Conservation (phyloP, 2,329 filamentous ascomycete genomes). For the Madurella fahalii region DNA sequence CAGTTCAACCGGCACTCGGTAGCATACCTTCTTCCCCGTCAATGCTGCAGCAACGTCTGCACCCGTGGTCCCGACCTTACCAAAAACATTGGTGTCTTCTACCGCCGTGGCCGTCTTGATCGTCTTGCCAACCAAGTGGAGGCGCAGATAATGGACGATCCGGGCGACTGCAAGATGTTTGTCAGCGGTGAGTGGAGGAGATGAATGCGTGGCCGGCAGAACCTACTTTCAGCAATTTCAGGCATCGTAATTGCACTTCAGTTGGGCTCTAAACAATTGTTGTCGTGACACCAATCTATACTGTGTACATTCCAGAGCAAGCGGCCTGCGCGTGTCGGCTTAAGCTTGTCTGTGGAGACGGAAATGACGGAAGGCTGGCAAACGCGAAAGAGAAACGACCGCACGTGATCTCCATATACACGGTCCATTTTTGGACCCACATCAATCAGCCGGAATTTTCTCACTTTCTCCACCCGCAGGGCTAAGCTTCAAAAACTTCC, state of each 20-base stretch:
- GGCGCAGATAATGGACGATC: conserved; percentile 78
- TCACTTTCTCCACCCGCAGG: conserved; percentile 16
- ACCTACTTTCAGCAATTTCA: conserved; percentile 57
- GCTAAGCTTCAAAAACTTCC: conserved; percentile 27
- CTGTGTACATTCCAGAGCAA: background rate
- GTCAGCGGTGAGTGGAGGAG: background rate
- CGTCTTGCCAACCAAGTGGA: conserved; percentile 78
- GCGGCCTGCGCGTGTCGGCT: background rate
- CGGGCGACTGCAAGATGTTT: conserved; percentile 60
- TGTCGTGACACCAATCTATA: background rate
- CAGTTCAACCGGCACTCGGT: background rate
- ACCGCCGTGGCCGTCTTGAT: conserved; percentile 66
- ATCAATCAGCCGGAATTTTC: conserved; percentile 18
- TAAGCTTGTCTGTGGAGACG: background rate
- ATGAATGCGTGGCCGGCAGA: background rate
- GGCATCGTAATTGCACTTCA: conserved; percentile 45
- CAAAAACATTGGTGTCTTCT: conserved; percentile 82
- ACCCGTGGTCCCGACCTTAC: conserved; percentile 81
- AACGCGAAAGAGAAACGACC: conserved; percentile 30
- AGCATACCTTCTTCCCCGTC: conserved; percentile 58
- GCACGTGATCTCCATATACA: conserved; percentile 28
- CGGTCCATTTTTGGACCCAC: conserved; percentile 1
- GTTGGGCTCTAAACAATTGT: background rate
- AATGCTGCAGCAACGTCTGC: conserved; percentile 69
- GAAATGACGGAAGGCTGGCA: conserved; percentile 1